A percentile compares a stretch with the other conserved stretches of the same genome.
phyloP scores from a whole-genome alignment of 2,329 filamentous ascomycete species.

The Knufia petricola region DNA sequence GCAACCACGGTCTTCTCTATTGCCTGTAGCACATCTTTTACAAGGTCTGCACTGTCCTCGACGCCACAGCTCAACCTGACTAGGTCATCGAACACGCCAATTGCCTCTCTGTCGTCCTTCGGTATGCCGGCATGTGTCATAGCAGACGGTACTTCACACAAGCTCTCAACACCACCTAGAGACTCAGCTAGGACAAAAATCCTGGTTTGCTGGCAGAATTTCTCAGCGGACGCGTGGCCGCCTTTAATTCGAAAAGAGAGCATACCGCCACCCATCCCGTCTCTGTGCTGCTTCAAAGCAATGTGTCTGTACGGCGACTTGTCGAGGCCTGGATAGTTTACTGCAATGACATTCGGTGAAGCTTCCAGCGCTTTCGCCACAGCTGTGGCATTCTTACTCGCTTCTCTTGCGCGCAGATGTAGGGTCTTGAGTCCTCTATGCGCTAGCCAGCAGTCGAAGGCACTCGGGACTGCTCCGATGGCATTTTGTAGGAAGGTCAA shows the following conservation, averaged over 20 bases:
- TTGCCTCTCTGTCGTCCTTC: conserved; percentile 76
- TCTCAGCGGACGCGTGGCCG: conserved; percentile 73
- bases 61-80: conserved; percentile 89
- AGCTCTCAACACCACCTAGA: conserved; percentile 80
- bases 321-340: conserved; percentile 89
- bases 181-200: conserved; percentile 92
- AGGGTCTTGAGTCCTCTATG: conserved; percentile 95
- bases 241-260: conserved; percentile 89
- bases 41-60: conserved; percentile 79
- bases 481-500: conserved; percentile 93
- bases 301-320: conserved; percentile 81
- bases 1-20: conserved; percentile 62
- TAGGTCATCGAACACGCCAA: conserved; percentile 90
- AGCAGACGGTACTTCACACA: conserved; percentile 83
- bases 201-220: conserved; percentile 80
- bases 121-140: conserved; percentile 99
- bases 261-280: conserved; percentile 95
- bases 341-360: conserved; percentile 71
- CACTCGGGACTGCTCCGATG: conserved; percentile 85
- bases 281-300: conserved; percentile 80
- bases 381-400: conserved; percentile 67
- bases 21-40: conserved; percentile 71
- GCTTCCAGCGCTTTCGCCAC: conserved; percentile 69
- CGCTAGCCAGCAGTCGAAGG: conserved; percentile 97
- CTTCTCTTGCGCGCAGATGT: conserved; percentile 81